These are phyloP conservation scores for Cercospora beticola DNA, from an alignment of 2,329 filamentous ascomycete species.

Conservation along the genomic window DNA sequence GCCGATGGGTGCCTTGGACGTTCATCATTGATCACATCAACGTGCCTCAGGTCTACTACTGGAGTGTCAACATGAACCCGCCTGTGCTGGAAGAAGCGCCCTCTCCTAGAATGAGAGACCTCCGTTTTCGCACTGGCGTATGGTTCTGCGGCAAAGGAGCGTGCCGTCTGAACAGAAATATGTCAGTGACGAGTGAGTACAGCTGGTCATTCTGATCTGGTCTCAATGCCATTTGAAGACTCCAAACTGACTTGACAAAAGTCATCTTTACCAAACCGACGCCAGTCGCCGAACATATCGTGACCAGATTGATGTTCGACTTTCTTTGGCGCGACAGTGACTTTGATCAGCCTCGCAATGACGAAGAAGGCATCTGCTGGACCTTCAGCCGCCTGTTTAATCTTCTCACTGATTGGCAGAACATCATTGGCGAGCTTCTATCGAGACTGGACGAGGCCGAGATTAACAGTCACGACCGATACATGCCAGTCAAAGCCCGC, in stretches of 20 bases:
- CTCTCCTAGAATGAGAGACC: slow-evolving; percentile 34
- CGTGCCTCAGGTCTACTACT: slow-evolving; percentile 41
- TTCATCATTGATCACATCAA: slow-evolving; percentile 43
- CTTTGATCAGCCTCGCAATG: slow-evolving; percentile 34
- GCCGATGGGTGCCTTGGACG: slow-evolving; percentile 37
- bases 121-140: slow-evolving; percentile 39
- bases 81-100: slow-evolving; percentile 28
- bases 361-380: slow-evolving; percentile 41
- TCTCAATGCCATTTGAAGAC: neutral
- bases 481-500: slow-evolving; percentile 38
- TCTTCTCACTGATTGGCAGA: slow-evolving; percentile 42
- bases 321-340: slow-evolving; percentile 37
- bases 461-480: slow-evolving; percentile 37
- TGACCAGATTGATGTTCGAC: slow-evolving; percentile 37
- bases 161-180: slow-evolving; percentile 32
- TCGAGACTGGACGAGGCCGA: slow-evolving; percentile 39
- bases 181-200: slow-evolving; percentile 30
- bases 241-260: neutral
- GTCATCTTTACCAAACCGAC: slow-evolving; percentile 39
- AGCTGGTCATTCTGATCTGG: neutral
- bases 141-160: slow-evolving; percentile 40
- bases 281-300: slow-evolving; percentile 36
- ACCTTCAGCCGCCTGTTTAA: slow-evolving; percentile 38
- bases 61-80: slow-evolving; percentile 38
- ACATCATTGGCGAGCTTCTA: slow-evolving; percentile 39